Percentiles rank a stretch among this genome's conserved stretches.
Evolutionary conservation across 2,329 filamentous ascomycete genomes (phyloP).

Genomic region (Trichoderma sp.): DNA sequence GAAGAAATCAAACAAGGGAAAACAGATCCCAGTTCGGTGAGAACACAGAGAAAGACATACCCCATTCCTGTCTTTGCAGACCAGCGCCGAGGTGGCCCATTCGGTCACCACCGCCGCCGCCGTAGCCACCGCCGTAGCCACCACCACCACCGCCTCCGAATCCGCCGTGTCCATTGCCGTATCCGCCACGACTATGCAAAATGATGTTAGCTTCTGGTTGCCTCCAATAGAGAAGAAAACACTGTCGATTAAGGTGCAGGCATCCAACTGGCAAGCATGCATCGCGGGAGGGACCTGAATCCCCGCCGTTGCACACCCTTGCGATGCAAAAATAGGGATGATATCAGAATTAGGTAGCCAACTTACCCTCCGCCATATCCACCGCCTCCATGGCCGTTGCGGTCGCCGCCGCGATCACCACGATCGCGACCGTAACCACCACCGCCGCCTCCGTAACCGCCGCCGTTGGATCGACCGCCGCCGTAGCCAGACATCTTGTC

Average conservation of each 20-base stretch:
- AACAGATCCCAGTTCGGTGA: not conserved
- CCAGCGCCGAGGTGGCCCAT: constrained; percentile 91
- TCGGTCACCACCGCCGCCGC: constrained; percentile 79
- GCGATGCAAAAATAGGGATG: not conserved
- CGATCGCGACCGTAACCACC: constrained; percentile 50
- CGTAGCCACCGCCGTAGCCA: constrained; percentile 44
- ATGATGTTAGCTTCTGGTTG: constrained; percentile 42
- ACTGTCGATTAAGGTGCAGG: not conserved
- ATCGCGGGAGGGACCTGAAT: not conserved
- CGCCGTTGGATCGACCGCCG: constrained; percentile 40
- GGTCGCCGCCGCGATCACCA: constrained; percentile 51
- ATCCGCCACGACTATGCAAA: constrained; percentile 52
- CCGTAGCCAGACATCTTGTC: constrained; percentile 53
- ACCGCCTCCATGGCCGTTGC: constrained; percentile 45
- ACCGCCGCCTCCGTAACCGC: constrained; percentile 40
- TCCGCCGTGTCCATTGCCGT: constrained; percentile 39
- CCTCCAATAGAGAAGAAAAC: not conserved
- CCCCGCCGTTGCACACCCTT: not conserved
- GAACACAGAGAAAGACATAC: constrained; percentile 55
- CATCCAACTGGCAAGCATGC: not conserved
- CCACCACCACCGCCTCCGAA: constrained; percentile 38
- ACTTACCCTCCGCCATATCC: constrained; percentile 47
- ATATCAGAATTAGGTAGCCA: not conserved
- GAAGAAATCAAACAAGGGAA: not conserved
- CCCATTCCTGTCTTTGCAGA: constrained; percentile 87